Base-by-base conservation (phyloP, 441 rosid species). In the Macaranga tanarius region DNA sequence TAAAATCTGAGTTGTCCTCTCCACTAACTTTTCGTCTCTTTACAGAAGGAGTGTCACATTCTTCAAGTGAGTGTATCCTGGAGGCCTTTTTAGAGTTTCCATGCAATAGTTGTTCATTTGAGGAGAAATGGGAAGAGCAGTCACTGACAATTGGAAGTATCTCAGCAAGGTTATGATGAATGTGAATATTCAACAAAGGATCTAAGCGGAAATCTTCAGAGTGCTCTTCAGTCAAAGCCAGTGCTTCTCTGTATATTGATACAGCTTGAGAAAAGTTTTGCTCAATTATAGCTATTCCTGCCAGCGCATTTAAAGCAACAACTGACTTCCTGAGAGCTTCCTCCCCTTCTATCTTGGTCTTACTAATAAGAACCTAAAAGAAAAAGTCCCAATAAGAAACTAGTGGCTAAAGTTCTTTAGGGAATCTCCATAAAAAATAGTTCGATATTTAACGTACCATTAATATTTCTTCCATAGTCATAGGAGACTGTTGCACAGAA, bases 391-490 rank as follows among this genome's bases (percentile, higher is more conserved):
- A 45, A 22, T 83, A 66, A 83, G 44, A 20, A 66, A 73, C 69
- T 38, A 67, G 40, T 2, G 9, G 57, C 47, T 73, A 69, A 50
- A 56, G 26, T 75, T 61, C 17, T 60, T 42, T 54, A 34, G 67
- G 63, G 47, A 67, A 70, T 13, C 28, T 64, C 55, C 12, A 64
- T 48, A 38, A 78, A 62, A 62, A 13, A n/a, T 19, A 38, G 61
- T 68, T 65, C 40, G 54, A 48, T 59, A 77, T 57, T 28, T 56
- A 78, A 78, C 83, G 10, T 75, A 91, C 99, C 97, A 83, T 84
- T 76, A 91, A 75, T 79, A 95, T 89, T 81, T 95, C 98, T 75
- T 90, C 96, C 99, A 95, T 95, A 26, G 96, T 87, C 97, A 95
- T 93, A 70, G 99, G 99, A 23, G 93, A 79, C 70, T 95, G 98